A percentile compares a stretch with the other conserved stretches of the same genome.
Evolutionary conservation across 257 asterid species (phyloP).

Genomic region (Prunella vulgaris): DNA sequence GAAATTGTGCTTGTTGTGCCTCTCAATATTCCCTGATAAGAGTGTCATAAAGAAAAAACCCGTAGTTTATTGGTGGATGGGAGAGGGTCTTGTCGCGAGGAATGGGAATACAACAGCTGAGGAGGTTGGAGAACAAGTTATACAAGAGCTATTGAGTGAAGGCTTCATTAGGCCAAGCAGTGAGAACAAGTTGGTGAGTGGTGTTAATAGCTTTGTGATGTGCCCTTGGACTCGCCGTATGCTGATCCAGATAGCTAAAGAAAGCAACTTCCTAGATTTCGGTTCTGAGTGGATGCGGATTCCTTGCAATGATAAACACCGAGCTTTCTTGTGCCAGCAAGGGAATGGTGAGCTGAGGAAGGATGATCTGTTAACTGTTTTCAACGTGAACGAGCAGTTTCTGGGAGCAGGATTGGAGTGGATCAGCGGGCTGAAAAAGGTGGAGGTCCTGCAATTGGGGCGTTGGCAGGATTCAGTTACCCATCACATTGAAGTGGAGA

Average conservation of each 20-base stretch:
- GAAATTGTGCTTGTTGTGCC: too few species aligned
- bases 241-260: not conserved
- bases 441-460: conserved; percentile 21
- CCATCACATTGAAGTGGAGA: conserved; percentile 10
- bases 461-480: conserved; percentile 1
- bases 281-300: not conserved
- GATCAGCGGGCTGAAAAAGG: not conserved
- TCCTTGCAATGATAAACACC: not conserved
- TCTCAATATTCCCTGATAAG: too few species aligned
- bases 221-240: conserved; percentile 8
- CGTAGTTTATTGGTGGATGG: too few species aligned
- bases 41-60: too few species aligned
- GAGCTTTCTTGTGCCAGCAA: not conserved
- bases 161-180: not conserved
- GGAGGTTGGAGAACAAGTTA: too few species aligned
- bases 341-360: not conserved
- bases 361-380: not conserved
- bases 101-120: too few species aligned
- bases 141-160: too few species aligned
- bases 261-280: not conserved
- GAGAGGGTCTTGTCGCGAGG: too few species aligned
- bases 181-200: not conserved
- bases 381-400: not conserved
- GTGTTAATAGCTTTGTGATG: not conserved
- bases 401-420: not conserved